A percentile compares a stretch with the other conserved stretches of the same genome.
These are phyloP conservation scores for Colletotrichum theobromicola DNA, from an alignment of 2,329 filamentous ascomycete genomes.

Conservation along the genomic window DNA sequence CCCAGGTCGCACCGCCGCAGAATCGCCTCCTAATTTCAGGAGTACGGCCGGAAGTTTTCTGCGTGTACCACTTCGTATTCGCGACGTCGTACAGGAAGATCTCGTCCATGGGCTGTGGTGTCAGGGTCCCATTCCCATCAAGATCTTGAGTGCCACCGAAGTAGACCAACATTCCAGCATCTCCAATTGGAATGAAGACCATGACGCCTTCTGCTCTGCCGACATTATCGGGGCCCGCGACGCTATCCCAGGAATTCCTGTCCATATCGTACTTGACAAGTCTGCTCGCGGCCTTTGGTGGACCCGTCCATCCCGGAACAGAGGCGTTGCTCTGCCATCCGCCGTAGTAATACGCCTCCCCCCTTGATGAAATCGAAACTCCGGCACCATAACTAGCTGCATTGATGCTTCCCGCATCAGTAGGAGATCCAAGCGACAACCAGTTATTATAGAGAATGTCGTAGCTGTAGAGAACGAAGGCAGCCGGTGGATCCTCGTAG, in stretches of 20 bases:
- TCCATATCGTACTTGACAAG: not conserved
- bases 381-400: not conserved
- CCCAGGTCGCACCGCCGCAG: not conserved
- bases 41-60: not conserved
- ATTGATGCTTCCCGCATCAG: not conserved
- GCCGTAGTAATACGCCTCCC: not conserved
- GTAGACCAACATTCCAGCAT: not conserved
- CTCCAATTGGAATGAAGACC: not conserved
- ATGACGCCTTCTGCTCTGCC: not conserved
- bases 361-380: not conserved
- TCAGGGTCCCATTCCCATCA: not conserved
- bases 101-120: not conserved
- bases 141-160: not conserved
- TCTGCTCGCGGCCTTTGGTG: not conserved
- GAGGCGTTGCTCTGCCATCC: not conserved
- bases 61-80: not conserved
- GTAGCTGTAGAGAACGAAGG: not conserved
- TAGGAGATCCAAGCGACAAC: not conserved
- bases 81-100: not conserved
- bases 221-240: not conserved
- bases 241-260: not conserved
- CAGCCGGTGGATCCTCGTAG: not conserved
- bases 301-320: not conserved
- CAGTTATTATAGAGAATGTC: not conserved
- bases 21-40: not conserved